Evolutionary conservation across 257 asterid species (phyloP), one percentile per base, ranked within the genome.

Genomic region (Paraleonurus japonicus): DNA sequence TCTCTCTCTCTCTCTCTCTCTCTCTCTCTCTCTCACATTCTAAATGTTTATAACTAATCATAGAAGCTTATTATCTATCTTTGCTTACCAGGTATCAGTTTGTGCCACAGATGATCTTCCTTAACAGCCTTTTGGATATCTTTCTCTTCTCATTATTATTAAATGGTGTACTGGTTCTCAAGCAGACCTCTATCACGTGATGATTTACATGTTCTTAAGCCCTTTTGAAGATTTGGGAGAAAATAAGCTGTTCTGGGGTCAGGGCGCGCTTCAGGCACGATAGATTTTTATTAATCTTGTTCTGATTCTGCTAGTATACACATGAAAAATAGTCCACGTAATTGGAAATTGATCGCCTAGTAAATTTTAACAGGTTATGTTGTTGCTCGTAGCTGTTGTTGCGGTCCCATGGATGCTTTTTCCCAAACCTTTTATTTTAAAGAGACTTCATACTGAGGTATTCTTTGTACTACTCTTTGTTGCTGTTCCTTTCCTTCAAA

Each of bases 331-430:
- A 19, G 45, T 11, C 39, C 3, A 20, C 27, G 12, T 20, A 26
- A 73, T 39, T 37, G 17, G 37, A 27, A 16, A 39, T 70, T 59
- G 75, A 65, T 45, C 22, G 23, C 22, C 22, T 70, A 26, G 53
- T 35, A 43, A 68, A 62, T 45, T 66, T 81, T 75, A 16, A 63
- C 96, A 92, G 98, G 90, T 92, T 59, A 8, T 86, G 45, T 75
- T 92, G 82, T 80, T 92, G 85, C 82, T 92, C 65, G 45, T 78
- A 61, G 98, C 98, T 71, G 47, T 88, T 69, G 75, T 89, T 65
- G 98, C 98, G 70, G 96, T 88, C 78, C 98, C 98, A 2, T 92
- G 98, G 96, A 92, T 92, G 98, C 94, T 92, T 67, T 88, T 92
- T 73, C 98, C 98, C 17, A 92, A 92, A 78, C 98, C 98, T 76